Conservation (phyloP, 768 basidiomycete species). For the Rhodotorula babjevae region DNA sequence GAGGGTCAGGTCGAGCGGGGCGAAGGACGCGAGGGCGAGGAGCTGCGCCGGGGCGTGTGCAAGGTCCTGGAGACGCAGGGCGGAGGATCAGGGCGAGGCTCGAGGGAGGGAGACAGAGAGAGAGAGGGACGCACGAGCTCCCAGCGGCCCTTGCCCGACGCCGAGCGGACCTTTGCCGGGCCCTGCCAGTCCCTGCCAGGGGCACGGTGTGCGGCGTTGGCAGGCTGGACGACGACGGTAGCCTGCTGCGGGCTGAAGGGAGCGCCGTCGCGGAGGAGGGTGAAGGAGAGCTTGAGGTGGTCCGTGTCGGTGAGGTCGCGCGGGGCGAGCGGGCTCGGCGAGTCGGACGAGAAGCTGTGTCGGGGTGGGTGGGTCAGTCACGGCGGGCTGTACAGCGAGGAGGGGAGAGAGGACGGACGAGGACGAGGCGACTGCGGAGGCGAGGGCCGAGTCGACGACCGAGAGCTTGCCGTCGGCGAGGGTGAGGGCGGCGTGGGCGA, state of each 20-base stretch:
- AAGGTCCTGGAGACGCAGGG: slow-evolving; percentile 19
- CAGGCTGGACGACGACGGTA: slow-evolving; percentile 11
- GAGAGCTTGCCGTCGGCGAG: slow-evolving; percentile 19
- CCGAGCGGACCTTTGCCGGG: slow-evolving; percentile 17
- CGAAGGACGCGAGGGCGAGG: slow-evolving; percentile 25
- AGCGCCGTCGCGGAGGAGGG: slow-evolving; percentile 1
- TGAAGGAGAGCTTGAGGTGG: slow-evolving; percentile 35
- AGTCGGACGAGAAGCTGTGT: slow-evolving; percentile 16
- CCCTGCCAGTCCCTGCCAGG: not conserved
- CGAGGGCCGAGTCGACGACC: slow-evolving; percentile 18
- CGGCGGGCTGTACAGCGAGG: no score
- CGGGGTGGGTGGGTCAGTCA: not conserved
- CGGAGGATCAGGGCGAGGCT: not conserved
- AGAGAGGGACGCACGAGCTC: slow-evolving; percentile 24
- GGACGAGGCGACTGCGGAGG: not conserved
- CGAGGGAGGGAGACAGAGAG: not conserved
- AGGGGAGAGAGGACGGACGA: slow-evolving; percentile 1
- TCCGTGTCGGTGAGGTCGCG: slow-evolving; percentile 16
- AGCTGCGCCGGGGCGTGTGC: slow-evolving; percentile 23
- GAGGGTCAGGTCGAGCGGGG: slow-evolving; percentile 29
- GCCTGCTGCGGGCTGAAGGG: slow-evolving; percentile 29
- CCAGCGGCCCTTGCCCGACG: slow-evolving; percentile 24
- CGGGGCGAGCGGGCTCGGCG: not conserved
- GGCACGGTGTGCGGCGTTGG: not conserved
- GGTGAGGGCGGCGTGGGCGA: not conserved